phyloP scores from a whole-genome alignment of 495 filamentous ascomycete species.

The Achaetomiella virescens region DNA sequence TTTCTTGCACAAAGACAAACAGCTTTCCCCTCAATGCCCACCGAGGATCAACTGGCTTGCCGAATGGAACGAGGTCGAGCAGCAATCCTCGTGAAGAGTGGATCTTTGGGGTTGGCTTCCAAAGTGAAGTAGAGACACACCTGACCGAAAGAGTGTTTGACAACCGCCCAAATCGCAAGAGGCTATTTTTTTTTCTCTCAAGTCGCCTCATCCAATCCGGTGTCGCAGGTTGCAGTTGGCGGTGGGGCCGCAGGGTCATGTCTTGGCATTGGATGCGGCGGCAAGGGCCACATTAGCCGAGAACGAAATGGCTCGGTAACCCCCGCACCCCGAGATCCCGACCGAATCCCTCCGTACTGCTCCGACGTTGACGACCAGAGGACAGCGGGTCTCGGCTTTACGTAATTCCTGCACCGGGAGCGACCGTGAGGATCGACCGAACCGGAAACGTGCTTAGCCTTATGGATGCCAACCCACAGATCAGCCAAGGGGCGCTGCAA shows the following conservation, averaged over 20 bases:
- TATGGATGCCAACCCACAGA: too few relatives aligned
- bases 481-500: too few relatives aligned
- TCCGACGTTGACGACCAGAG: slow-evolving; percentile 12
- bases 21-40: slow-evolving; percentile 1
- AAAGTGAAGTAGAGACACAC: neutral
- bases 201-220: slow-evolving; percentile 17
- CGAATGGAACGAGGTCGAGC: slow-evolving; percentile 1
- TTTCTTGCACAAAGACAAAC: neutral
- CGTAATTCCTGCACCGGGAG: neutral
- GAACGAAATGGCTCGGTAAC: slow-evolving; percentile 3
- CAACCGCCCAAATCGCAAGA: neutral
- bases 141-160: neutral
- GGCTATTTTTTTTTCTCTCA: slow-evolving; percentile 11
- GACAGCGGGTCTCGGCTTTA: slow-evolving; percentile 3
- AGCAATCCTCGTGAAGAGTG: slow-evolving; percentile 10
- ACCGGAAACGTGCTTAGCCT: too few relatives aligned
- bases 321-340: slow-evolving; percentile 6
- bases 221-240: slow-evolving; percentile 7
- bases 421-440: neutral
- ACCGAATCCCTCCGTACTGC: slow-evolving; percentile 4
- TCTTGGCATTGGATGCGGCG: slow-evolving; percentile 1
- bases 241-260: slow-evolving; percentile 2
- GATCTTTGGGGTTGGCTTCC: slow-evolving; percentile 3
- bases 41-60: neutral
- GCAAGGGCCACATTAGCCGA: slow-evolving; percentile 17